Base-by-base conservation (phyloP, 1,284 basidiomycete species). In the Exsudoporus floridanus region DNA sequence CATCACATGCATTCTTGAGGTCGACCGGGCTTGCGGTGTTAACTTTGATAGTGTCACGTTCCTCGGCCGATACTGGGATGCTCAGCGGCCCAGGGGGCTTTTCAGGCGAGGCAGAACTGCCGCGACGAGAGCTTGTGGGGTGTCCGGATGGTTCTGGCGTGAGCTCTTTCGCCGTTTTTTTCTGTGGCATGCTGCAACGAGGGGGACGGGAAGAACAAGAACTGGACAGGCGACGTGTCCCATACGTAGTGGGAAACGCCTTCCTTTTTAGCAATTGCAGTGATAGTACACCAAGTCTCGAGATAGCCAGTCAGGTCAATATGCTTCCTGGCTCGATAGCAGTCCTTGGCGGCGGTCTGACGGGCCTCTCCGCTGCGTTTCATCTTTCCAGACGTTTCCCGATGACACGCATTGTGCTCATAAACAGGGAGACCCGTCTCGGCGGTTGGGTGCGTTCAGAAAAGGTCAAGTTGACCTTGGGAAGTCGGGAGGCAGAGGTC, bases 1-100 rank as follows among this genome's bases (percentile, higher is more conserved):
- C 94, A 69, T 97, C 94, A 60, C 90, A 88, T 13, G 94, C 85
- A 62, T 87, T 85, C 76, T 96, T 96, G 69, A 97, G 82, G 66
- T 96, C 94, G 19, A 80, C 80, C 45, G 83, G 65, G 67, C 82
- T 92, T 25, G 85, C 80, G 62, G 88, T 91, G 78, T 97, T 97
- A 59, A 95, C 85, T 66, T 88, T 90, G 65, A 94, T 79, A 23
- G 75, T 73, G 46, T 92, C 88, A 46, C 86, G 77, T 39, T 80
- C 77, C 52, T 72, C 74, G 1, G 73, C 59, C 16, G 75, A 55
- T 7, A 78, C 68, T n/a, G 71, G 58, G 41, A 81, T 70, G 58
- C 78, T 78, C 31, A 83, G 74, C 14, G 82, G 82, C 2, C 82
- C 81, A 5, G 73, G 72, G 18, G 82, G 81, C 30, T 70, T 73